Evolutionary conservation across 75 land plant species (phyloP).

Genomic region (Gnetum montanum): DNA sequence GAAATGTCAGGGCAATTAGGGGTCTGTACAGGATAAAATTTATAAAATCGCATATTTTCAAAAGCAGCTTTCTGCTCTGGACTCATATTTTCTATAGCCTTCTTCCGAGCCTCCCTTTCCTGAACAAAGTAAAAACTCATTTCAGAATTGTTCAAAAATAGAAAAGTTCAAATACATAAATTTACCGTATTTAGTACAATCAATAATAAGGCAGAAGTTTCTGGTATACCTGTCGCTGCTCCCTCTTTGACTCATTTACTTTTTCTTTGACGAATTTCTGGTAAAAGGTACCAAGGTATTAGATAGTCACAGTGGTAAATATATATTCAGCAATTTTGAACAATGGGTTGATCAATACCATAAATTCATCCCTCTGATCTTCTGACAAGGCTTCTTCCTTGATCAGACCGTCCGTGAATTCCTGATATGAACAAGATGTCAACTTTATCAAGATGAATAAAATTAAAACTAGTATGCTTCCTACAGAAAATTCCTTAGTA

Average conservation of each 20-base stretch:
- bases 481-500: too few species aligned
- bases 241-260: conserved; percentile 52
- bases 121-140: conserved; percentile 5
- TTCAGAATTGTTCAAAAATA: not conserved
- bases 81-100: conserved; percentile 83
- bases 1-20: conserved; percentile 78
- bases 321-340: too few species aligned
- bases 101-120: conserved; percentile 81
- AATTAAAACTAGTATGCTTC: too few species aligned
- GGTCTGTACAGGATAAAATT: conserved; percentile 78
- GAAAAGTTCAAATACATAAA: too few species aligned
- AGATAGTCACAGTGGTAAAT: too few species aligned
- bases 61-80: conserved; percentile 52
- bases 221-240: conserved; percentile 64
- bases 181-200: not conserved
- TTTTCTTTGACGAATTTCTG: conserved; percentile 59
- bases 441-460: too few species aligned
- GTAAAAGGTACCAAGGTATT: conserved; percentile 1
- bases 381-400: conserved; percentile 52
- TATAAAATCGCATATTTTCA: conserved; percentile 78
- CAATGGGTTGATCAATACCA: conserved; percentile 56
- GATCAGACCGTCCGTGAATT: conserved; percentile 57
- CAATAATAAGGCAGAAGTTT: not conserved
- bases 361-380: conserved; percentile 77
- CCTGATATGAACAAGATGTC: too few species aligned